Conservation (phyloP, 2,329 filamentous ascomycete genomes). For the Ascochyta rabiei region DNA sequence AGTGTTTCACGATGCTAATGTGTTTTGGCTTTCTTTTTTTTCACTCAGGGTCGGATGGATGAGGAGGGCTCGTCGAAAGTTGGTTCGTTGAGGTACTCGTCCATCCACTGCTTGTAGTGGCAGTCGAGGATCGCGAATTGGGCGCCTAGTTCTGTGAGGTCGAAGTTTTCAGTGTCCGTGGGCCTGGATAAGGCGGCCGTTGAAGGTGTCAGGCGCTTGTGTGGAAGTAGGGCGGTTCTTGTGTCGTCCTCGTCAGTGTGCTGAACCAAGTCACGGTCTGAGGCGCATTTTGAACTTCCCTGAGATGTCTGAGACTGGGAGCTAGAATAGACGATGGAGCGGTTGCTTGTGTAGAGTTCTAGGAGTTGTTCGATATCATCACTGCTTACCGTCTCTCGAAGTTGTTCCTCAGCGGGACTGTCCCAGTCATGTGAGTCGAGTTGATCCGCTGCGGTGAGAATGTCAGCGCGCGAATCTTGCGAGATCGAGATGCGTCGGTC, state of each 20-base stretch:
- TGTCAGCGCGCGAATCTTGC: background rate
- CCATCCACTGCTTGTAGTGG: background rate
- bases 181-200: background rate
- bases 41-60: background rate
- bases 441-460: background rate
- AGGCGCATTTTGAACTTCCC: background rate
- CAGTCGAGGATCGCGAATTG: slow-evolving; percentile 3
- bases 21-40: too few relatives aligned
- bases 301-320: background rate
- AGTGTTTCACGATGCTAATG: background rate
- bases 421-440: slow-evolving; percentile 3
- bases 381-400: background rate
- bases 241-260: background rate
- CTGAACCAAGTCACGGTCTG: slow-evolving; percentile 1
- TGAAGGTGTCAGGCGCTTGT: background rate
- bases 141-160: background rate
- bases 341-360: background rate
- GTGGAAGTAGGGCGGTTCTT: background rate
- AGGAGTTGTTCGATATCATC: background rate
- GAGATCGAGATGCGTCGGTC: background rate
- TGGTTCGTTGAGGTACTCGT: background rate
- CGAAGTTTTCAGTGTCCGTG: background rate
- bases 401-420: background rate
- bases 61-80: background rate
- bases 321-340: background rate